Evolutionary conservation across 441 rosid genomes (phyloP), one percentile per base, ranked within the genome.

Genomic region (Mallotus repandus): DNA sequence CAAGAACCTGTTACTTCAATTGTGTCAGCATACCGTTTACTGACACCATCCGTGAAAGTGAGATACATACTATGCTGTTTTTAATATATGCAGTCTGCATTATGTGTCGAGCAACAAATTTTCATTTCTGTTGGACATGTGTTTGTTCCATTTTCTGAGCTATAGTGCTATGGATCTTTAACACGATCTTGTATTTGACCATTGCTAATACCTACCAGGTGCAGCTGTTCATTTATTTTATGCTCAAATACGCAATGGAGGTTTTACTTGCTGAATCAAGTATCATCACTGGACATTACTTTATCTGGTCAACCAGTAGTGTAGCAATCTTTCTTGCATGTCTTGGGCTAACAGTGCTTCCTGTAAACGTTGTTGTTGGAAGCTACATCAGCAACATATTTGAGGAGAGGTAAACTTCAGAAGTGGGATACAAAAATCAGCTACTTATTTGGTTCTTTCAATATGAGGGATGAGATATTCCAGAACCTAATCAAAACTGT

Each of bases 211-310:
- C 65, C 69, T 71, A 6, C 52, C 81, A 90, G 96, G 98, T 93
- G 81, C 99, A 96, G 73, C 83, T 93, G 72, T 74, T 91, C 75
- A 86, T 93, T 74, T 96, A 96, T 78, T 96, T 91, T 82, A 96
- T 93, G 98, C 99, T 96, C 77, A 96, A 93, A 75, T 96, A 96
- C 54, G 97, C 88, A 0, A 91, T 91, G 97, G 99, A 96, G 87
- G 84, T 90, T 81, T 76, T 93, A 71, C 84, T 96, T 9, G 90
- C 99, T 0, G 98, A 93, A 70, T 93, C 99, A 9, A 95, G 99
- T 61, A 93, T 95, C 35, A 9, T 93, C 70, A 90, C 97, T 7
- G 77, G 89, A 52, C 87, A 93, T 81, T 96, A 96, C 84, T 93
- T 96, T 45, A 35, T 73, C 7, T 96, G 99, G 97, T 78, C 94